Evolutionary conservation across 2,329 filamentous ascomycete genomes (phyloP).

Genomic region (Trichophyton verrucosum): DNA sequence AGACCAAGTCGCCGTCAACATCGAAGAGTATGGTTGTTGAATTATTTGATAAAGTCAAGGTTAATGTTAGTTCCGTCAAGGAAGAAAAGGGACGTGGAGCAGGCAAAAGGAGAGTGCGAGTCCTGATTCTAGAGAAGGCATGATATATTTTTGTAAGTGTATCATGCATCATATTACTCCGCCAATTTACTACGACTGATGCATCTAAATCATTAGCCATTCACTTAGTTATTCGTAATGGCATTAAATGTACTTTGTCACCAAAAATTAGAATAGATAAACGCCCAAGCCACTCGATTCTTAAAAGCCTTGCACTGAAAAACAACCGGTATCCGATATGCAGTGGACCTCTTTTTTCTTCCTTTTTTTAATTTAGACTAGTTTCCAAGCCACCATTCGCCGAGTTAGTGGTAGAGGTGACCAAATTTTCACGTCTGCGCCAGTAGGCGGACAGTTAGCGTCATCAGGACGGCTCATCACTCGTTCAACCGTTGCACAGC

Average conservation of each 20-base stretch:
- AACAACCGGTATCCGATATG: background rate
- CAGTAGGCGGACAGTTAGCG: background rate
- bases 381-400: slow-evolving; percentile 19
- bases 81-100: slow-evolving; percentile 62
- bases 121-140: slow-evolving; percentile 27
- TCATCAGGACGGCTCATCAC: background rate
- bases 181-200: background rate
- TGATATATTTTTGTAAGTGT: slow-evolving; percentile 6
- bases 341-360: background rate
- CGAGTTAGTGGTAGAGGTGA: slow-evolving; percentile 19
- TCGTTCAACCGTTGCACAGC: background rate
- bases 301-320: background rate
- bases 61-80: slow-evolving; percentile 82
- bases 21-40: slow-evolving; percentile 47
- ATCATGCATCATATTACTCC: background rate
- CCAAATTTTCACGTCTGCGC: slow-evolving; percentile 15
- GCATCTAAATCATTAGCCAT: background rate
- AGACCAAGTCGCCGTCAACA: slow-evolving; percentile 22
- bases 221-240: background rate
- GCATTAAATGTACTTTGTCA: too few relatives aligned
- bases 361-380: background rate
- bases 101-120: slow-evolving; percentile 64
- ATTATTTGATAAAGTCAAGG: slow-evolving; percentile 82
- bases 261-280: background rate
- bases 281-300: background rate